These are phyloP conservation scores for Nidularia sp. DNA, from an alignment of 768 basidiomycete genomes.

Conservation along the genomic window DNA sequence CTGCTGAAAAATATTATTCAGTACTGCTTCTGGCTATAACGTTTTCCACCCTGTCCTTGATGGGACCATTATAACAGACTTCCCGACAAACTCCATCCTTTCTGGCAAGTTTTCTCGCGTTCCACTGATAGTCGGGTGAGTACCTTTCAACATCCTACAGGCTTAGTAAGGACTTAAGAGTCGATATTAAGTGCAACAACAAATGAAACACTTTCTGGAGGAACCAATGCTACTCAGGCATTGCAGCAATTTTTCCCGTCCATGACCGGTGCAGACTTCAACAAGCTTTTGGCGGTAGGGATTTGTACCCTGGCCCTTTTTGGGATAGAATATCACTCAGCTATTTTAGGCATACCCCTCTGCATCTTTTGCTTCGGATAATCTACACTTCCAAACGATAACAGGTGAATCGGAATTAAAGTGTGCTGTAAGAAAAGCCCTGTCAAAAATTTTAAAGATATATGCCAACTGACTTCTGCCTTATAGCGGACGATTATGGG, in stretches of 20 bases:
- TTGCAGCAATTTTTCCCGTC: conserved; percentile 40
- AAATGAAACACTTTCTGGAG: conserved; percentile 52
- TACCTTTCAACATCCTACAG: background rate
- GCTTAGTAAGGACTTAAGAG: background rate
- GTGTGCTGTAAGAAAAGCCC: conserved; percentile 44
- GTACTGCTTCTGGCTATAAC: conserved; percentile 37
- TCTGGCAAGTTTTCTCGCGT: conserved; percentile 43
- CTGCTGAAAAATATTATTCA: conserved; percentile 5
- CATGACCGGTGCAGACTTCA: conserved; percentile 32
- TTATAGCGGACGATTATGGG: conserved; percentile 44
- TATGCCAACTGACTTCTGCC: background rate
- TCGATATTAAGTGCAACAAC: conserved; percentile 36
- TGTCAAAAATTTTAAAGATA: background rate
- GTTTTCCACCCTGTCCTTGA: conserved; percentile 54
- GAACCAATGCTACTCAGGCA: conserved; percentile 29
- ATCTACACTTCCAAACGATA: conserved; percentile 37
- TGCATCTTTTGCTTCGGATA: conserved; percentile 22
- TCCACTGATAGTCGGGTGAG: conserved; percentile 57
- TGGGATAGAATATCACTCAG: background rate
- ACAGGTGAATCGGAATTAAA: conserved; percentile 47
- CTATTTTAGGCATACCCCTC: conserved; percentile 32
- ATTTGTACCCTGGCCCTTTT: background rate
- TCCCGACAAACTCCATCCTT: conserved; percentile 42
- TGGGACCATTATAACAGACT: conserved; percentile 43
- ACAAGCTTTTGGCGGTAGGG: conserved; percentile 27